phyloP scores from a whole-genome alignment of 768 basidiomycete genomes.

The Crassisporium funariophilum region DNA sequence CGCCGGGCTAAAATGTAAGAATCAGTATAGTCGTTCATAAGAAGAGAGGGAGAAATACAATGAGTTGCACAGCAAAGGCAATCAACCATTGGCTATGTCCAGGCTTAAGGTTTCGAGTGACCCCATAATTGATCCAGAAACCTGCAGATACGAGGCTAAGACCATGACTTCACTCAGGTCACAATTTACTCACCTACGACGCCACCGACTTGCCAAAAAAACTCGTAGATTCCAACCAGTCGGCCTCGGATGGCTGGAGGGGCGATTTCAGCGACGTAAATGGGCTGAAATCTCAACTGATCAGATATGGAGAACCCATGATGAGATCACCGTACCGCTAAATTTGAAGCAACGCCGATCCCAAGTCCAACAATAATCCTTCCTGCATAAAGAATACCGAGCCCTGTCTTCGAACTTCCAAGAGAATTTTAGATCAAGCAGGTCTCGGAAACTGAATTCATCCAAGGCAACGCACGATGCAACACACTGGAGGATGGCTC shows the following conservation, averaged over 20 bases:
- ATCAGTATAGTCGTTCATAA: too few species aligned
- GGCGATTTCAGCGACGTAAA: slow-evolving; percentile 47
- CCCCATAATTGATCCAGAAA: slow-evolving; percentile 26
- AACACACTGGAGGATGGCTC: slow-evolving; percentile 40
- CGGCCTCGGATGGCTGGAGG: slow-evolving; percentile 48
- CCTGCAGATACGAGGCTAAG: neutral
- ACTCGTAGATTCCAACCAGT: slow-evolving; percentile 49
- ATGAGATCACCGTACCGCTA: slow-evolving; percentile 9
- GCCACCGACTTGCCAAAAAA: slow-evolving; percentile 51
- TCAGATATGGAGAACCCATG: neutral
- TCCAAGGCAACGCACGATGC: too few species aligned
- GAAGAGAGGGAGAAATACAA: too few species aligned
- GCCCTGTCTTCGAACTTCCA: slow-evolving; percentile 26
- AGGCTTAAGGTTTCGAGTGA: slow-evolving; percentile 27
- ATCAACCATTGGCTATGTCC: slow-evolving; percentile 39
- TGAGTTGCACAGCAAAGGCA: slow-evolving; percentile 40
- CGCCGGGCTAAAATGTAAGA: too few species aligned
- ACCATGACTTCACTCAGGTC: neutral
- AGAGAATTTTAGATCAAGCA: too few species aligned
- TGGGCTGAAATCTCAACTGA: slow-evolving; percentile 26
- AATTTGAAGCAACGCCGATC: slow-evolving; percentile 30
- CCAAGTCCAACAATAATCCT: slow-evolving; percentile 43
- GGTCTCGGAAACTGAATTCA: too few species aligned
- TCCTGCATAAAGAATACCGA: slow-evolving; percentile 43
- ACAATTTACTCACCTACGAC: slow-evolving; percentile 33